Evolutionary conservation across 805 yeast species (phyloP), one percentile per base, ranked within the genome.

Genomic region (Sungouiella thailandica): DNA sequence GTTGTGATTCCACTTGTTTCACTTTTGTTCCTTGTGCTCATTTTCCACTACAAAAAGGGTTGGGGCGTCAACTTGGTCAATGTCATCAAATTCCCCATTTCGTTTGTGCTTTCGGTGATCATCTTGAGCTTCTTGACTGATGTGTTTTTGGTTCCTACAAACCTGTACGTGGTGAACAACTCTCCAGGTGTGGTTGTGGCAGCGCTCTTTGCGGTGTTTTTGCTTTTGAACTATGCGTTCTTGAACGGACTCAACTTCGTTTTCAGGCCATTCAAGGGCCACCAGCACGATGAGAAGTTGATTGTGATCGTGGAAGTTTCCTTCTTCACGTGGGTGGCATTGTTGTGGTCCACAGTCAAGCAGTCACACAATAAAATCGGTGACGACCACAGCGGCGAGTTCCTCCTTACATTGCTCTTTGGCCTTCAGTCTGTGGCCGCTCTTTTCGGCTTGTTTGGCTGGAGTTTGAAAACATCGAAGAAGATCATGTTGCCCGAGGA

Each of bases 81-180:
- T 39, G 59, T 72, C 43, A 42, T 74, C 14, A 70, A 88, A 44
- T 68, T 80, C 22, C 89, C 95, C 1, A 25, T 79, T 4, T 46
- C 51, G 5, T 37, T 46, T 19, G 49, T 53, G 0, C 32, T 72
- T 7, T 72, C 90, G 0, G 46, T 58, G 9, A 44, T 66, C 11
- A 43, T 50, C 7, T 41, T 62, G 41, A 46, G 52, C 32, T 30
- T 57, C 14, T 36, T 49, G 12, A 50, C 53, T 9, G 48, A 46
- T 11, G 43, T 34, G 8, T 29, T 49, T 10, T 34, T 58, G 24
- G 34, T 40, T 1, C 45, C 50, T 2, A 25, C 40, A 18, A 62
- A 63, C 39, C 55, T 48, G 25, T 62, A 57, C 34, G 46, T 63
- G 52, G 72, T 44, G 50, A 69, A 44, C 50, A 70, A 53, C 46